Evolutionary conservation across 345 rosid genomes (phyloP).

Genomic region (Populus davidiana): DNA sequence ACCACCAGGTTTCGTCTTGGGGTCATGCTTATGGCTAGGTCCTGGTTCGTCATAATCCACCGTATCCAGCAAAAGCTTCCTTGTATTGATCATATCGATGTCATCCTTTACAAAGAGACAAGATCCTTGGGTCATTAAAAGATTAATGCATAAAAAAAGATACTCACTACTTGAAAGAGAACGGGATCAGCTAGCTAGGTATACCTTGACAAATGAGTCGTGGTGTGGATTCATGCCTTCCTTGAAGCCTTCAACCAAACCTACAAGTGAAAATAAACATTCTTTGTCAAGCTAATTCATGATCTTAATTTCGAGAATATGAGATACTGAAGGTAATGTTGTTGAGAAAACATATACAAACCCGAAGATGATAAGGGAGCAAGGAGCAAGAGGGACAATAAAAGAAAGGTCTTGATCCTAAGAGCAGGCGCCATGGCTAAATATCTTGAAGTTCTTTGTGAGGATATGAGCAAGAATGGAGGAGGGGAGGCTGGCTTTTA

Average conservation of each 20-base stretch:
- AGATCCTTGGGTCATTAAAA: background rate
- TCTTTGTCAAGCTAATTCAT: background rate
- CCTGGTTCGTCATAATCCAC: constrained; percentile 62
- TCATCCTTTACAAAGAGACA: constrained; percentile 19
- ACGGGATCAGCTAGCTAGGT: background rate
- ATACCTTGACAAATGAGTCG: constrained; percentile 30
- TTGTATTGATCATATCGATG: constrained; percentile 13
- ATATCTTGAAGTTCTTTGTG: background rate
- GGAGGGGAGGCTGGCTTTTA: constrained; percentile 19
- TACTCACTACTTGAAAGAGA: background rate
- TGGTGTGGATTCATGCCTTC: constrained; percentile 25
- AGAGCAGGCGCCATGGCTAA: constrained; percentile 37
- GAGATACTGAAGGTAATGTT: no score
- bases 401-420: constrained; percentile 39
- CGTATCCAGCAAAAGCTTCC: constrained; percentile 56
- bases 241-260: constrained; percentile 36
- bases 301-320: background rate
- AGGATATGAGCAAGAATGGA: background rate
- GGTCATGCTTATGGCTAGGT: constrained; percentile 63
- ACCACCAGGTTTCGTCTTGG: constrained; percentile 14
- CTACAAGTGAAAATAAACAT: constrained; percentile 12
- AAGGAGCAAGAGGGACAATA: constrained; percentile 36
- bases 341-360: background rate
- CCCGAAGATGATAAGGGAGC: constrained; percentile 34
- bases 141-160: background rate